These are phyloP conservation scores for Paramecium pentaurelia DNA, from an alignment of 73 alveolate species.

Conservation along the genomic window DNA sequence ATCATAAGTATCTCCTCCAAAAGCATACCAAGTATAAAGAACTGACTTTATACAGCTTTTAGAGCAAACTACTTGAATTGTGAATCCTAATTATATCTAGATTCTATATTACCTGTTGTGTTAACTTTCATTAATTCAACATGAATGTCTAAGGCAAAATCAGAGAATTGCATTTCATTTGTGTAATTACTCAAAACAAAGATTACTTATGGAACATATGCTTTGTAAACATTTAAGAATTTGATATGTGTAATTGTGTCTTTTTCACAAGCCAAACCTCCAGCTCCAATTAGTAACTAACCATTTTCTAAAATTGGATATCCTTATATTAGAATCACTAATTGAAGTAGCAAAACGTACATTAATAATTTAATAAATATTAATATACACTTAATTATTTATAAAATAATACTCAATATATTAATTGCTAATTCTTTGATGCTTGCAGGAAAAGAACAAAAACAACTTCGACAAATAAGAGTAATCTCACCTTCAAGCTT, in stretches of 20 bases:
- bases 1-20: slow-evolving; percentile 44
- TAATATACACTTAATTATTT: neutral
- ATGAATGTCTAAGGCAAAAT: neutral
- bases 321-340: neutral
- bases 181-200: slow-evolving; percentile 8
- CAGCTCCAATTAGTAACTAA: neutral
- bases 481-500: neutral
- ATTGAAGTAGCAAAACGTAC: slow-evolving; percentile 34
- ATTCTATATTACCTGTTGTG: neutral
- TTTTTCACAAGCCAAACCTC: neutral
- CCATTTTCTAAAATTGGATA: slow-evolving; percentile 30
- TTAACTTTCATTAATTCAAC: neutral
- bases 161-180: slow-evolving; percentile 29
- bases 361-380: neutral
- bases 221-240: slow-evolving; percentile 8
- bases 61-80: neutral
- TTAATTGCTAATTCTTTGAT: neutral
- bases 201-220: slow-evolving; percentile 15
- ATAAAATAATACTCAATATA: neutral
- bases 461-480: neutral
- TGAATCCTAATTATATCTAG: neutral
- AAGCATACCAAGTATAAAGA: slow-evolving; percentile 32
- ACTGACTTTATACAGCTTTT: neutral
- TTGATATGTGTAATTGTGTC: neutral
- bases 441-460: slow-evolving; percentile 36